These are phyloP conservation scores for Pichia pseudocactophila DNA, from an alignment of 805 yeast species.

Conservation along the genomic window DNA sequence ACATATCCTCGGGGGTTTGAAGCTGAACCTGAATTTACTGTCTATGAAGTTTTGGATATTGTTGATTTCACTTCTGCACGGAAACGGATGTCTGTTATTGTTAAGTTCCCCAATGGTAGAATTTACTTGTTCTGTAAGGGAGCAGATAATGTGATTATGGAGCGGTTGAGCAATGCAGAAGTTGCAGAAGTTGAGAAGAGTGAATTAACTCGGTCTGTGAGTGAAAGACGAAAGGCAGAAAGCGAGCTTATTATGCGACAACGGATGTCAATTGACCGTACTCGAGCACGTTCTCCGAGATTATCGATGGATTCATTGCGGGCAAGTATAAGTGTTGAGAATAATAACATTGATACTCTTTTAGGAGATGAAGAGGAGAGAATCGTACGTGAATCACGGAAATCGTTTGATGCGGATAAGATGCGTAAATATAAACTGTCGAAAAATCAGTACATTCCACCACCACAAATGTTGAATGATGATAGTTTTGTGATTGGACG, in stretches of 20 bases:
- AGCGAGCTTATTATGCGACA: conserved; percentile 64
- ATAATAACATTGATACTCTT: conserved; percentile 16
- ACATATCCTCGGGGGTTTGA: conserved; percentile 81
- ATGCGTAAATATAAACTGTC: conserved; percentile 36
- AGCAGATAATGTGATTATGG: conserved; percentile 85
- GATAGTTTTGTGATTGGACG: conserved; percentile 74
- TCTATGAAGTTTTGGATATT: conserved; percentile 66
- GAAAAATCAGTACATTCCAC: conserved; percentile 34
- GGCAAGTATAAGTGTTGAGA: too few relatives aligned
- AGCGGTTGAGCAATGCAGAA: conserved; percentile 50
- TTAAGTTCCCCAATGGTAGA: conserved; percentile 65
- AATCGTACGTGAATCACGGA: conserved; percentile 43
- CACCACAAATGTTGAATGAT: conserved; percentile 52
- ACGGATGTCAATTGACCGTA: conserved; percentile 31
- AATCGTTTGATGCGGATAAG: conserved; percentile 54
- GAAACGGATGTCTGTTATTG: conserved; percentile 89
- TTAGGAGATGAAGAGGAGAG: conserved; percentile 35
- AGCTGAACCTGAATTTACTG: conserved; percentile 50
- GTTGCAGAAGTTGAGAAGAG: conserved; percentile 54
- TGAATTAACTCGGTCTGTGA: conserved; percentile 51
- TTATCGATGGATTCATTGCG: conserved; percentile 8
- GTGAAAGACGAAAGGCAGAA: conserved; percentile 62
- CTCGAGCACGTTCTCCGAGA: conserved; percentile 1
- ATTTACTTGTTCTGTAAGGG: conserved; percentile 85
- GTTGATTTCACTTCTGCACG: conserved; percentile 83